Percentiles rank a stretch among this genome's conserved stretches.
Evolutionary conservation across 1,284 basidiomycete genomes (phyloP).

Genomic region (Irpex sp.): DNA sequence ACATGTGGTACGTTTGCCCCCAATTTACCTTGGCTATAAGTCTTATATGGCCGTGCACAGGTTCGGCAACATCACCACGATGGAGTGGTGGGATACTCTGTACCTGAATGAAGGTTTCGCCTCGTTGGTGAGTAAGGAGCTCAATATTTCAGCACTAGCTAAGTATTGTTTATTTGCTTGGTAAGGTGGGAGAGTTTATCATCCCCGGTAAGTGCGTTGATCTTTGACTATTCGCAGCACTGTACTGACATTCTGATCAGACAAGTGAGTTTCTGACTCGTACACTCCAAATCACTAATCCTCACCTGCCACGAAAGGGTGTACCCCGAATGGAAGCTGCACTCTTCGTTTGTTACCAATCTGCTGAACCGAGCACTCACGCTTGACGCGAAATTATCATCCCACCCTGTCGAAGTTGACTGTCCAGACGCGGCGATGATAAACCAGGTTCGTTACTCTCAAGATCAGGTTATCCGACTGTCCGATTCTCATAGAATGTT

Average conservation of each 20-base stretch:
- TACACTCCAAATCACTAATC: not conserved
- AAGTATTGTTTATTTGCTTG: constrained; percentile 4
- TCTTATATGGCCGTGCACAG: constrained; percentile 25
- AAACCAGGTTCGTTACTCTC: constrained; percentile 52
- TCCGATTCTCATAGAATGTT: too few relatives aligned
- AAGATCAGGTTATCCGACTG: too few relatives aligned
- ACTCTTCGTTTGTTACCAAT: constrained; percentile 65
- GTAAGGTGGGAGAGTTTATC: constrained; percentile 87
- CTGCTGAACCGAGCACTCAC: constrained; percentile 66
- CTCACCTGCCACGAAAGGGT: constrained; percentile 38
- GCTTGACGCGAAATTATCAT: constrained; percentile 88
- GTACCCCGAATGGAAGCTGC: constrained; percentile 75
- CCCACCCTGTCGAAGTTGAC: constrained; percentile 93
- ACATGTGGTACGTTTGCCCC: constrained; percentile 65
- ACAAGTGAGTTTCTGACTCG: not conserved
- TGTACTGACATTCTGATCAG: not conserved
- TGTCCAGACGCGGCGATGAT: constrained; percentile 87
- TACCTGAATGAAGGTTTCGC: constrained; percentile 91
- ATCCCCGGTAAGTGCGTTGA: constrained; percentile 59
- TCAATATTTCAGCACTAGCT: not conserved
- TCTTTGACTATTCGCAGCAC: not conserved
- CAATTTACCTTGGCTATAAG: too few relatives aligned
- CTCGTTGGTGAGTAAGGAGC: constrained; percentile 50
- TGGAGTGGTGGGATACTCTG: constrained; percentile 93
- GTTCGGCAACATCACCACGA: constrained; percentile 91